Evolutionary conservation across 352 stramenopile species (phyloP), one percentile per base, ranked within the genome.

Genomic region (Phytophthora multivora): DNA sequence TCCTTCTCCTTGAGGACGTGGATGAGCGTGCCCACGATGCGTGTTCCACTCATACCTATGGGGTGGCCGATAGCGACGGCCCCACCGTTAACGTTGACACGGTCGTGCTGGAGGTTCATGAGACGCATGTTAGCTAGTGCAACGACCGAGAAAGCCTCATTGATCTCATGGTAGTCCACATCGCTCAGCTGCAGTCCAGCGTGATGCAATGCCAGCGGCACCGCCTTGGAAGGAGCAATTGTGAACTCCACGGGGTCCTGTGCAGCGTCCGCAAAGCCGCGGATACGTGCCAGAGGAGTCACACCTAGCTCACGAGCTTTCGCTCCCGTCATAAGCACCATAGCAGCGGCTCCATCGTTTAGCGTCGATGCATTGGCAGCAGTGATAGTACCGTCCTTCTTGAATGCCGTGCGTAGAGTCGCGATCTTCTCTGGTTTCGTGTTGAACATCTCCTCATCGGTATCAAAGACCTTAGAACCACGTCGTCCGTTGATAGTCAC

Each of bases 151-250:
- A 99, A 99, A 16, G 98, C 98, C 73, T 99, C 98, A 76, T 99
- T 99, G 72, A 99, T 98, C 83, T 99, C 98, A 72, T 98, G 93
- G 77, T 97, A 99, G 51, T 99, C 96, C 18, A 99, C 86, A 74
- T 99, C 97, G 26, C 71, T 87, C 11, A 97, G 46, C 47, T 85
- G 73, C 35, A 99, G 52, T 25, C 94, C 95, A 1, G 97, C 96
- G 62, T 96, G 80, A 54, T 92, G 50, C 19, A 99, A 72, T 15
- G 97, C 97, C 28, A 93, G 42, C 6, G 97, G 96, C 49, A 99
- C 89, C 4, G 97, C 97, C 65, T 98, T 89, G 1, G 95, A 97
- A 6, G 97, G 97, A 8, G 97, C 90, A 33, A 97, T 98, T 13
- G 97, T 99, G 77, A 99, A 99, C 61, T 98, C 84, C 5, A 97